Conservation (phyloP, 2,329 filamentous ascomycete genomes). For the Penicillium sp. region DNA sequence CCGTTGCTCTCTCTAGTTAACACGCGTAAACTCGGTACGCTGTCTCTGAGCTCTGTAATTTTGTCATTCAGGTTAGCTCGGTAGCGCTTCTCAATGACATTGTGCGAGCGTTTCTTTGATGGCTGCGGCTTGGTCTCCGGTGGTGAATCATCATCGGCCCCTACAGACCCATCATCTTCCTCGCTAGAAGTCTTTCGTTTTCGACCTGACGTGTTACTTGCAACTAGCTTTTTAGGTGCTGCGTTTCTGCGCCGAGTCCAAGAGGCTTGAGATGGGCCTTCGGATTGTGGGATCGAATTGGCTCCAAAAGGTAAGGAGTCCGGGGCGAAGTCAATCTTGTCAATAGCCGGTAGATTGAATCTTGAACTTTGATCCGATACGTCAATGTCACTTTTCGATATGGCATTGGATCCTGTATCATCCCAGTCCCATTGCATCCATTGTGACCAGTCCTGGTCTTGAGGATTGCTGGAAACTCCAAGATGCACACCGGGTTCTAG, state of each 20-base stretch:
- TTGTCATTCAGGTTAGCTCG: constrained; percentile 96
- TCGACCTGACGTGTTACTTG: constrained; percentile 37
- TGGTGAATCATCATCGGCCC: constrained; percentile 46
- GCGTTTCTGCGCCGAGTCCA: constrained; percentile 15
- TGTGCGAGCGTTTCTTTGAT: constrained; percentile 91
- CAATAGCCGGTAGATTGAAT: constrained; percentile 9
- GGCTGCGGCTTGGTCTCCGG: constrained; percentile 50
- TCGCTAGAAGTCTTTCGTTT: constrained; percentile 66
- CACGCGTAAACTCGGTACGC: constrained; percentile 82
- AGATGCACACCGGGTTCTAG: not conserved
- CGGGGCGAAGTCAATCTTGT: not conserved
- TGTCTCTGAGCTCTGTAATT: constrained; percentile 86
- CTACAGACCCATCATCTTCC: constrained; percentile 38
- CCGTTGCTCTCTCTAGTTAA: constrained; percentile 61
- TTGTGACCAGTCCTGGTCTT: constrained; percentile 41
- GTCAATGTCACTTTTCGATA: constrained; percentile 24
- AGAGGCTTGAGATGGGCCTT: not conserved
- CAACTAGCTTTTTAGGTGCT: constrained; percentile 15
- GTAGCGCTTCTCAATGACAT: constrained; percentile 97
- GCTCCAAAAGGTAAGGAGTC: not conserved
- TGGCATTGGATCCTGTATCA: constrained; percentile 30
- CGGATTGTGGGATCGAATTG: not conserved
- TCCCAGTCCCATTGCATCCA: constrained; percentile 43
- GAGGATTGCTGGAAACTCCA: constrained; percentile 21
- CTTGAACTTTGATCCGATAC: constrained; percentile 21